phyloP scores from a whole-genome alignment of 352 stramenopile species.

The Thalassiosira ordinaria region DNA sequence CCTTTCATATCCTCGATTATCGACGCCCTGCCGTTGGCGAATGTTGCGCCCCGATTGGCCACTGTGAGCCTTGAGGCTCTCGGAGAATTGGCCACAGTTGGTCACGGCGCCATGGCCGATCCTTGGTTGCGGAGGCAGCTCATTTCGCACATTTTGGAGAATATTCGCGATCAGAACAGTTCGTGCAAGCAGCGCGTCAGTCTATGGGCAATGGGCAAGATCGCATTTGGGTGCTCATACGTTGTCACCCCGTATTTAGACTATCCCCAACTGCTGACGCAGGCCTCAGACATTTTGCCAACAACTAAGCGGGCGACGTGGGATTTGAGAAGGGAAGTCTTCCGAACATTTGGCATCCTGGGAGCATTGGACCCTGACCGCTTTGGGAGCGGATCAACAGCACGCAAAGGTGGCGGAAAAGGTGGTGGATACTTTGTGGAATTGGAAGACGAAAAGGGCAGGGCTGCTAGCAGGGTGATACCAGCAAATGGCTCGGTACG shows the following conservation, averaged over 20 bases:
- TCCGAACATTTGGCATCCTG: slow-evolving; percentile 96
- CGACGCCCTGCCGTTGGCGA: slow-evolving; percentile 88
- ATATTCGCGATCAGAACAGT: slow-evolving; percentile 95
- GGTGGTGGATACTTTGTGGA: slow-evolving; percentile 85
- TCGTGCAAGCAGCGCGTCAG: slow-evolving; percentile 93
- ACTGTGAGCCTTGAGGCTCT: slow-evolving; percentile 87
- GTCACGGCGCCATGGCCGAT: slow-evolving; percentile 89
- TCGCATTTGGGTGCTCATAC: slow-evolving; percentile 92
- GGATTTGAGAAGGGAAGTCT: slow-evolving; percentile 93
- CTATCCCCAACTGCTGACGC: slow-evolving; percentile 91
- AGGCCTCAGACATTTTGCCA: slow-evolving; percentile 91
- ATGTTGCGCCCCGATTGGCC: slow-evolving; percentile 84
- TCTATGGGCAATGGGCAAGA: slow-evolving; percentile 93
- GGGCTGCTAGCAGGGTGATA: neutral
- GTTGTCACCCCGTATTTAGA: slow-evolving; percentile 95
- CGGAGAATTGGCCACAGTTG: slow-evolving; percentile 92
- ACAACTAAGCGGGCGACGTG: slow-evolving; percentile 90
- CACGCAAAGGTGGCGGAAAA: slow-evolving; percentile 74
- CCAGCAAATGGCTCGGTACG: slow-evolving; percentile 29
- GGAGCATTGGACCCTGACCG: slow-evolving; percentile 95
- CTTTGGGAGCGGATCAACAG: slow-evolving; percentile 82
- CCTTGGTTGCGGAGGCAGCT: slow-evolving; percentile 92
- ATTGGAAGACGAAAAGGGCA: slow-evolving; percentile 53
- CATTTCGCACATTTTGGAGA: slow-evolving; percentile 95
- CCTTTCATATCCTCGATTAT: slow-evolving; percentile 91